Base-by-base conservation (phyloP, 331 rosid species). In the Rosa hybrid region DNA sequence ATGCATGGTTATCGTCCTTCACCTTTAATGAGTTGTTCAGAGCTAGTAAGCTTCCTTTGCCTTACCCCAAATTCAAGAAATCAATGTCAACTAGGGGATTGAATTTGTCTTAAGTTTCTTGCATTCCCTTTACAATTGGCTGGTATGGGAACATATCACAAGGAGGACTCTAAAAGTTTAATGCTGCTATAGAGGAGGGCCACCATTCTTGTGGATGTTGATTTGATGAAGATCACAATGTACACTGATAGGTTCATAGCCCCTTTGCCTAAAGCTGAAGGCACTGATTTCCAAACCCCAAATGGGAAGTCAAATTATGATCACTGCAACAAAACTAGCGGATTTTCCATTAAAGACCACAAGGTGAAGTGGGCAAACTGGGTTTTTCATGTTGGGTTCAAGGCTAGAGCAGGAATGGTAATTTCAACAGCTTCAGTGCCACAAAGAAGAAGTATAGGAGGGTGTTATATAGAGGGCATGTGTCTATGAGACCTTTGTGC, bases 401-500 rank as follows among this genome's bases (percentile, higher is more conserved):
- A 88, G 77, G 94, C 97, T 1, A 82, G 97, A 42, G 97, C 97
- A 16, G 97, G 98, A 49, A 71, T 80, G 60, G 78, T 92, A 3
- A 90, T 94, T 71, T 94, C 97, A 18, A 87, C 94, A 62, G 98
- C 97, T 73, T 91, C 98, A 1, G 81, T 79, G 77, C 60, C 21
- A 71, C 34, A 34, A n/a, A n/a, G n/a, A 59, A 77, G 13, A 83
- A 85, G 82, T 84, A 78, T 34, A 77, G 97, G 74, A 79, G 86
- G 12, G 97, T 94, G 60, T 18, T 94, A 14, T 94, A 94, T 77
- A 91, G 89, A 85, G 98, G 98, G 20, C 97, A 94, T 78, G 89
- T 92, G 17, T 90, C 98, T 0, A 34, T 34, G 97, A 94, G 84
- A 88, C 92, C 17, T 91, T 92, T 81, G 98, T 94, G 41, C 97